phyloP scores from a whole-genome alignment of 2,329 filamentous ascomycete species.

The Fusarium redolens region DNA sequence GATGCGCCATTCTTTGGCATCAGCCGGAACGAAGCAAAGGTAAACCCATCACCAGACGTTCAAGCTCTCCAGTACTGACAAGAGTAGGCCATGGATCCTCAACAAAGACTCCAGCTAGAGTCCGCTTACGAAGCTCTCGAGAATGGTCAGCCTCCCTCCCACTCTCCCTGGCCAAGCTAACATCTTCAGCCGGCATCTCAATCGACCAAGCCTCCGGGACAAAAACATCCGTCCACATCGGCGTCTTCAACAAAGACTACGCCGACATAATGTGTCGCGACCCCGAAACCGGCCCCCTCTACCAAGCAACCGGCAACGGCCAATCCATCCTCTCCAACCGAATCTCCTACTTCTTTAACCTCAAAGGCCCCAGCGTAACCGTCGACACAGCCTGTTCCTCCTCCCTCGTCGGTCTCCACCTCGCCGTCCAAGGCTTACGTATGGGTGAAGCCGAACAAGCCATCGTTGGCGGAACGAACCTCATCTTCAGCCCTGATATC shows the following conservation, averaged over 20 bases:
- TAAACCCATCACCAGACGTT: background rate
- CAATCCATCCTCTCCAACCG: slow-evolving; percentile 2
- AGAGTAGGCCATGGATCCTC: background rate
- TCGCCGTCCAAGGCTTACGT: slow-evolving; percentile 1
- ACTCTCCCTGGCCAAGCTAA: no score
- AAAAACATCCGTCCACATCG: background rate
- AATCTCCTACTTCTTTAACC: slow-evolving; percentile 14
- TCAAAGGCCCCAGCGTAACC: slow-evolving; percentile 7
- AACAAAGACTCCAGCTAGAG: background rate
- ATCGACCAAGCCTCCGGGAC: background rate
- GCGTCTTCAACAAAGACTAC: background rate
- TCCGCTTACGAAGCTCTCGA: background rate
- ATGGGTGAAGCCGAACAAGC: slow-evolving; percentile 3
- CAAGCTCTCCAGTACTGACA: background rate
- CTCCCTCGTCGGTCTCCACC: slow-evolving; percentile 8
- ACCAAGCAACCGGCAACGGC: background rate
- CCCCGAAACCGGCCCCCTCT: background rate
- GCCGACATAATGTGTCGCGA: background rate
- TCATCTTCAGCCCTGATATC: slow-evolving; percentile 12
- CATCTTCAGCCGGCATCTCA: background rate
- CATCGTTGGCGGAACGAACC: background rate
- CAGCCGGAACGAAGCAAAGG: background rate
- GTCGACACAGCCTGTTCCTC: slow-evolving; percentile 25
- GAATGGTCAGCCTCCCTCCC: background rate
- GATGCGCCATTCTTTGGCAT: background rate